Evolutionary conservation across 2,329 filamentous ascomycete species (phyloP), one percentile per base, ranked within the genome.

Genomic region (Penicillium paneum): DNA sequence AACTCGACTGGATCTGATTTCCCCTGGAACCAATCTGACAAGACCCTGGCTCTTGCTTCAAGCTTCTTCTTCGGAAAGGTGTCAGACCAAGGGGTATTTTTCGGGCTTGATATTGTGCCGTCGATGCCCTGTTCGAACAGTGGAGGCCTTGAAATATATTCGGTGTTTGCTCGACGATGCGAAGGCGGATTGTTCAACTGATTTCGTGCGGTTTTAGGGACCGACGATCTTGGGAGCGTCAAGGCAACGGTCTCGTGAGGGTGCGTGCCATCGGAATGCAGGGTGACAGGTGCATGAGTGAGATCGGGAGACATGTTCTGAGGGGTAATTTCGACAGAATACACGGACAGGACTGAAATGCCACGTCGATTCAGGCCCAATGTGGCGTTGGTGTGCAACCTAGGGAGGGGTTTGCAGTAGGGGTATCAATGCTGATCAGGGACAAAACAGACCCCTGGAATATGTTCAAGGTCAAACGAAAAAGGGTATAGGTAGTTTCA

Each of bases 1-100:
- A 81, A 68, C 58, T 73, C 76, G 41, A 80, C 74, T n/a, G 78
- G 75, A 35, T 78, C 75, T 26, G 78, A 81, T 46, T 76, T 74
- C 35, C 80, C 79, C 63, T 77, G 78, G 65, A 83, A 83, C 78
- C 79, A 81, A 59, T 76, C 76, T 47, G 77, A 75, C 34, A 81
- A 60, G n/a, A 68, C 58, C 45, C 65, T 70, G 32, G 69, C 69
- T 52, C 69, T 58, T 32, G 66, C 65, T 60, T 67, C 70, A 7
- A 72, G 43, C 49, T 66, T 70, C 59, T 65, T 68, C 36, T 65
- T 66, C 10, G 68, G 59, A 29, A 61, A 59, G 29, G 62, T 70
- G 32, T 67, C 67, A 15, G 60, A 62, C 56, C 63, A 64, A 24
- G 55, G 52, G 38, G 54, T 44, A 35, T 35, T 59, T 28, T 56